phyloP scores from a whole-genome alignment of 2,329 filamentous ascomycete genomes.

The Penicillium sp. region DNA sequence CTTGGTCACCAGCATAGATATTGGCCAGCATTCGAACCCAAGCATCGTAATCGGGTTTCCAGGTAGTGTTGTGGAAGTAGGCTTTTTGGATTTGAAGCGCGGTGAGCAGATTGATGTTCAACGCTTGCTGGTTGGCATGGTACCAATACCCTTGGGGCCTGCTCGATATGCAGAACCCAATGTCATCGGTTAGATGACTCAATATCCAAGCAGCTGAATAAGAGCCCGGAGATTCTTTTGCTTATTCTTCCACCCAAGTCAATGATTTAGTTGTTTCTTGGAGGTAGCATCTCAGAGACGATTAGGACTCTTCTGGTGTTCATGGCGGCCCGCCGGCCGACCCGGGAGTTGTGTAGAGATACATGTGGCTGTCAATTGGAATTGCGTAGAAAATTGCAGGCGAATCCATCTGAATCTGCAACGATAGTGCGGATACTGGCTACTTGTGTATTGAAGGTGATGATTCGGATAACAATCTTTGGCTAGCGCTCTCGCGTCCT shows the following conservation, averaged over 20 bases:
- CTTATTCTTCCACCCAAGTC: constrained; percentile 9
- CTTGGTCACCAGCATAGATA: constrained; percentile 17
- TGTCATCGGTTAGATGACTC: constrained; percentile 24
- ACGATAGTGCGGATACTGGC: too few relatives aligned
- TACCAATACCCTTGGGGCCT: constrained; percentile 23
- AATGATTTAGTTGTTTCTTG: neutral
- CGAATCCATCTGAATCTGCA: too few relatives aligned
- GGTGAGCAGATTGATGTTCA: constrained; percentile 20
- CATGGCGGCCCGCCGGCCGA: too few relatives aligned
- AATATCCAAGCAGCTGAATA: constrained; percentile 15
- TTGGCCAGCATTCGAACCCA: constrained; percentile 22
- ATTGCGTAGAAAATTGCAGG: too few relatives aligned
- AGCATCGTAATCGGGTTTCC: constrained; percentile 20
- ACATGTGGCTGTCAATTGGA: too few relatives aligned
- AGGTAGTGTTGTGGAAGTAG: constrained; percentile 18
- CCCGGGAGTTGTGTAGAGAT: too few relatives aligned
- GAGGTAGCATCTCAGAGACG: too few relatives aligned
- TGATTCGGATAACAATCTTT: too few relatives aligned
- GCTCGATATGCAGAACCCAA: constrained; percentile 25
- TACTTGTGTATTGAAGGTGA: too few relatives aligned
- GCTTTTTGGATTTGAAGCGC: constrained; percentile 15
- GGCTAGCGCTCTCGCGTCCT: too few relatives aligned
- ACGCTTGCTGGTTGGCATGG: constrained; percentile 18
- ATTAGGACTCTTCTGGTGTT: too few relatives aligned
- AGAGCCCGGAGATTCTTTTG: too few relatives aligned